Base-by-base conservation (phyloP, 805 yeast genomes). In the Monosporozyma aerobia region DNA sequence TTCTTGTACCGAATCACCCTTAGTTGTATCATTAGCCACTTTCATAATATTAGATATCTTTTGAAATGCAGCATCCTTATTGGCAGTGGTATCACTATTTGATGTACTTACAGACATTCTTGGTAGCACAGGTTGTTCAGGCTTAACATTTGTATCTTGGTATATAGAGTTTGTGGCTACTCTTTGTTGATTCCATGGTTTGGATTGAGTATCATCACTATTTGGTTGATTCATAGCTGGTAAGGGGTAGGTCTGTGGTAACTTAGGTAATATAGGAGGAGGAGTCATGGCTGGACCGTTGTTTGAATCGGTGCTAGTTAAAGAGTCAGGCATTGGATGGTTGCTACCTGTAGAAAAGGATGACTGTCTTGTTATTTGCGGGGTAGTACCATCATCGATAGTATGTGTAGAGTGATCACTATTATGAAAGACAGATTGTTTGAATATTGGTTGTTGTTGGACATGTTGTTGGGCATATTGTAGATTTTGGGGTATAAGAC, bases 381-480 rank as follows among this genome's bases (percentile, higher is more conserved):
- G 45, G 23, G 30, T 43, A 11, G 30, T 23, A 23, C 45, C 16
- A 23, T 43, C 45, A 43, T 43, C 45, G 5, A 43, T 30, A 3
- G 30, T 43, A 13, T 23, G 23, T 6, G 45, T 16, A 43, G 45
- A 43, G 13, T 43, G 45, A 4, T 43, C 45, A 43, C 43, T 37
- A 41, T 16, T 40, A 7, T 32, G 11, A 25, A 49, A 49, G 7
- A 49, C 37, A 22, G 47, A 27, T 30, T 49, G 51, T 43, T 41
- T 49, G 16, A 49, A 49, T 4, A 23, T 14, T 16, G 49, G 40
- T 47, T 37, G 39, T 27, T 29, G 40, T 47, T 33, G 49, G 8
- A 11, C 39, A 19, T 33, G 49, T 29, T 50, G 49, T 37, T 41
- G 52, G 19, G n/a, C 16, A 11, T 32, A 16, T 27, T 44, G 52